These are phyloP conservation scores for Eucalyptus victrix DNA, from an alignment of 345 rosid species.

Conservation along the genomic window DNA sequence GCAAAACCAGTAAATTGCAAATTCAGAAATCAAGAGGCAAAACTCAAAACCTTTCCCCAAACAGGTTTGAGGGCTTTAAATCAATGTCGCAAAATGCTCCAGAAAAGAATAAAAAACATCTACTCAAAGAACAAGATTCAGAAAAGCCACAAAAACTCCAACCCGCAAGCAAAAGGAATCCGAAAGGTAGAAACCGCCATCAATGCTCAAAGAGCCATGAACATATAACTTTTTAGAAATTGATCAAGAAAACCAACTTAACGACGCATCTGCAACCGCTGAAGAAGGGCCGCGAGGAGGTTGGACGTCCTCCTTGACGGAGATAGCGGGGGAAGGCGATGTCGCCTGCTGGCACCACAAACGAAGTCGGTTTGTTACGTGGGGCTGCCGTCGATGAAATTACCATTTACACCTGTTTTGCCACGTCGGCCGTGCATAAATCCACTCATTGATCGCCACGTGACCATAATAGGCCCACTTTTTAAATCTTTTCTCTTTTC, in stretches of 20 bases:
- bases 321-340: background rate
- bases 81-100: too few relatives aligned
- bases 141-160: background rate
- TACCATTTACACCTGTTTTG: too few relatives aligned
- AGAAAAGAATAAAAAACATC: background rate
- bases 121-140: background rate
- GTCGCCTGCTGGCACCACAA: background rate
- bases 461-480: too few relatives aligned
- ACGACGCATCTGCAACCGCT: background rate
- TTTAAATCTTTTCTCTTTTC: too few relatives aligned
- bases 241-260: background rate
- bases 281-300: background rate
- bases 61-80: too few relatives aligned
- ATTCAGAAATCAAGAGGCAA: too few relatives aligned
- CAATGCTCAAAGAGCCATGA: background rate
- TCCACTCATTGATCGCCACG: too few relatives aligned
- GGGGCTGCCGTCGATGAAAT: too few relatives aligned
- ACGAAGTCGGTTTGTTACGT: too few relatives aligned
- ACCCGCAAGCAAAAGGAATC: background rate
- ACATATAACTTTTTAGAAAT: background rate
- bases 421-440: too few relatives aligned
- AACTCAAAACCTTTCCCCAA: too few relatives aligned
- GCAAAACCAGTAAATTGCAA: too few relatives aligned
- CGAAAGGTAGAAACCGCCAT: background rate
- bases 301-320: background rate